phyloP scores from a whole-genome alignment of 768 basidiomycete species.

The Suillus cothurnatus region DNA sequence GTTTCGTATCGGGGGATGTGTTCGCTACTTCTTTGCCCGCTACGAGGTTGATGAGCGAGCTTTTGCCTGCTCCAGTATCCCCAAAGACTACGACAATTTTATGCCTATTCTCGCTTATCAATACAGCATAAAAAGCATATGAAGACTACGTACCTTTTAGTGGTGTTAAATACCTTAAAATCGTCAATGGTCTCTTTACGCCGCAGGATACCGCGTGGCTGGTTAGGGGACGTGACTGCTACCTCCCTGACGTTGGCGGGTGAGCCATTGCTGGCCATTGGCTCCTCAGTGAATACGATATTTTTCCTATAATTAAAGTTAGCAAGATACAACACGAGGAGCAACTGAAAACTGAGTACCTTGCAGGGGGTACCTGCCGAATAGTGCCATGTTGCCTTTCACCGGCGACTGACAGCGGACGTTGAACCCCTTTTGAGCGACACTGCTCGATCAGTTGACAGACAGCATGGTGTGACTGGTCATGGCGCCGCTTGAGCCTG shows the following conservation, averaged over 20 bases:
- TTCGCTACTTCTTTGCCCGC: slow-evolving; percentile 2
- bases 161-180: slow-evolving; percentile 35
- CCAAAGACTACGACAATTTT: slow-evolving; percentile 12
- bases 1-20: background rate
- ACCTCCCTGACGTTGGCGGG: slow-evolving; percentile 42
- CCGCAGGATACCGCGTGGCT: slow-evolving; percentile 38
- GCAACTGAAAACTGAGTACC: background rate
- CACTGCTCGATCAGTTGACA: slow-evolving; percentile 5
- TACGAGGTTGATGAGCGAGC: slow-evolving; percentile 39
- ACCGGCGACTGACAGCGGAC: background rate
- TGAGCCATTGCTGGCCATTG: slow-evolving; percentile 39
- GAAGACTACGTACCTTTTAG: background rate
- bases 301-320: background rate
- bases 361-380: background rate
- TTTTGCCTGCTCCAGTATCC: slow-evolving; percentile 26
- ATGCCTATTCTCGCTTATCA: background rate
- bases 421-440: background rate
- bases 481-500: background rate
- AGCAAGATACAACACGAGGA: background rate
- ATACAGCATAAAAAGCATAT: background rate
- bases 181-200: slow-evolving; percentile 23
- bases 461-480: slow-evolving; percentile 12
- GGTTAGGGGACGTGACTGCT: slow-evolving; percentile 34
- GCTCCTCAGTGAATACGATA: slow-evolving; percentile 13
- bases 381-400: background rate